Base-by-base conservation (phyloP, 2,329 filamentous ascomycete genomes). In the Rugonectria rugulosa region DNA sequence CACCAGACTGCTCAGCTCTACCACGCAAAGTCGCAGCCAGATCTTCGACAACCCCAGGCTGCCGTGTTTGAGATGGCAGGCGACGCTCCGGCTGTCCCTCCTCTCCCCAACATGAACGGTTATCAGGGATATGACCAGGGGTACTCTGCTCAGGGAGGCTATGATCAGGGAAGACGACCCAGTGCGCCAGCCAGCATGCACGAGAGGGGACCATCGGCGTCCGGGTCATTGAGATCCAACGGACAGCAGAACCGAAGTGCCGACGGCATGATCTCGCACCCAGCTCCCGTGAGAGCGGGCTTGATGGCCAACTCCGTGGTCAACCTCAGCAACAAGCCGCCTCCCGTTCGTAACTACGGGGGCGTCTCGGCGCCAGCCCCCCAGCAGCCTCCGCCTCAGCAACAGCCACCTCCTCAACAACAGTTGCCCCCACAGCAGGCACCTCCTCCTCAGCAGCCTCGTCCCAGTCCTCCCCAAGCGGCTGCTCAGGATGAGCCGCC, bases 31-130 rank as follows among this genome's bases (percentile, higher is more conserved):
- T 90, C 88, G 10, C 88, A 90, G 67, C 87, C 88, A 24, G 83
- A 89, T 67, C 73, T 89, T 54, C 79, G 84, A 29, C 81, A 86
- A 61, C 81, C 83, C 4, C 85, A 90, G 64, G 79, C 85, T 3
- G 89, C 89, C 8, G 81, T 90, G 1, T 92, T 92, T 62, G 90
- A 92, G 66, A 88, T 93, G 81, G 86, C 84, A 2, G 81, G 77
- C 21, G 87, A 90, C 63, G 78, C 80, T 17, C 85, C 84, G 19
- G 76, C 79, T 3, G 73, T 87, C 24, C 86, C 87, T 10, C 77
- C 75, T 34, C 74, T 80, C 67, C 81, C 74, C 50, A 56, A 64
- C 14, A 59, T 69, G 47, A 48, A 68, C 55, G 56, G 68, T 20
- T 72, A 71, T 41, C 70, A 65, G 17, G 62, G 61, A 15, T 68